Conservation (phyloP, 2,329 filamentous ascomycete genomes). For the Hymenoscyphus albidus region DNA sequence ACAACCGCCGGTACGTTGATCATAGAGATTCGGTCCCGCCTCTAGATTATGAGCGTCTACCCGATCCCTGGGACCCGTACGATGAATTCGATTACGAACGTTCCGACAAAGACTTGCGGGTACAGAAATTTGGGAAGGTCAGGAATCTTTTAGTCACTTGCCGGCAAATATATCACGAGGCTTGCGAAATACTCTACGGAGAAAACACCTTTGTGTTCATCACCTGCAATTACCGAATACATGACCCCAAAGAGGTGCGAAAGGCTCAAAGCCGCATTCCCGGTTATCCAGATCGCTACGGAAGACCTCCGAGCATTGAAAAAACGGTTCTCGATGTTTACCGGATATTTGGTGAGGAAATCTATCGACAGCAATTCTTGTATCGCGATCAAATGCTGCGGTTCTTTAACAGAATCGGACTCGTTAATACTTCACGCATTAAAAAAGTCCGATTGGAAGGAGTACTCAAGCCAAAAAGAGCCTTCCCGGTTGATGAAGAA, state of each 20-base stretch:
- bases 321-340: neutral
- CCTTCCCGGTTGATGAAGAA: too few relatives aligned
- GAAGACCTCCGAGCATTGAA: neutral
- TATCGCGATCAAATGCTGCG: neutral
- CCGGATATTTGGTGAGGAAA: neutral
- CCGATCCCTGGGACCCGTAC: too few relatives aligned
- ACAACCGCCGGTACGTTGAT: too few relatives aligned
- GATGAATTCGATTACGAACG: too few relatives aligned
- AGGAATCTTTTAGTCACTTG: neutral
- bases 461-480: neutral
- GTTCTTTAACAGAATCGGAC: neutral
- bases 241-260: neutral
- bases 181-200: neutral
- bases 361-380: neutral
- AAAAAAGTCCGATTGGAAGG: neutral
- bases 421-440: neutral
- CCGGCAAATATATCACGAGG: neutral
- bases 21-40: too few relatives aligned
- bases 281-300: neutral
- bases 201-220: neutral
- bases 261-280: neutral
- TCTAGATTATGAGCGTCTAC: too few relatives aligned
- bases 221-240: too few relatives aligned
- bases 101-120: too few relatives aligned
- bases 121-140: too few relatives aligned